Evolutionary conservation across 345 rosid genomes (phyloP).

Genomic region (Noccaea caerulescens): DNA sequence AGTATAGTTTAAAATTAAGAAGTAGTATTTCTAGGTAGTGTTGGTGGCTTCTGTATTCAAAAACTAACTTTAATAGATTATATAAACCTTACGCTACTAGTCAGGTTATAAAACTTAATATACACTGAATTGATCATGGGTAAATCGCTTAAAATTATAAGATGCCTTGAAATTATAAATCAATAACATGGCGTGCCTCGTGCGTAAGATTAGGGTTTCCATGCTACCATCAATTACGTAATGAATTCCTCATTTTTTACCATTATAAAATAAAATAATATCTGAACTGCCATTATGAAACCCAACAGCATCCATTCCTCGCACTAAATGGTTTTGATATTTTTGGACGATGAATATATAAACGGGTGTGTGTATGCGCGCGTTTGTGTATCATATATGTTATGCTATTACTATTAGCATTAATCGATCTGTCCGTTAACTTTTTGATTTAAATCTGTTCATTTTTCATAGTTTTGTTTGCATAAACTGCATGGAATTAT

Average conservation of each 20-base stretch:
- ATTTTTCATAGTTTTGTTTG: conserved; percentile 8
- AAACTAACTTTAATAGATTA: conserved; percentile 23
- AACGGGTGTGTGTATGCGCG: neutral
- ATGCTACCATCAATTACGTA: conserved; percentile 45
- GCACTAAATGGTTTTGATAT: conserved; percentile 37
- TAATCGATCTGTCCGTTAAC: neutral
- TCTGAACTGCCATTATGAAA: conserved; percentile 27
- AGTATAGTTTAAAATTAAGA: neutral
- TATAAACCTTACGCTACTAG: conserved; percentile 14
- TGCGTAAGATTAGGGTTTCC: conserved; percentile 45
- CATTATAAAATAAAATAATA: neutral
- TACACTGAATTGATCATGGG: neutral
- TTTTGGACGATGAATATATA: neutral
- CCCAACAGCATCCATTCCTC: conserved; percentile 34
- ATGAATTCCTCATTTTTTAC: conserved; percentile 24
- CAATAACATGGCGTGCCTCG: conserved; percentile 45
- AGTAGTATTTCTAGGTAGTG: conserved; percentile 12
- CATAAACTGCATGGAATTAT: neutral
- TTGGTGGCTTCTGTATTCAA: conserved; percentile 16
- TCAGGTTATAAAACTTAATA: conserved; percentile 3
- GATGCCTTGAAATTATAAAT: conserved; percentile 33
- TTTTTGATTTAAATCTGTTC: neutral
- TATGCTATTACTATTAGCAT: neutral
- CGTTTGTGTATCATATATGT: neutral
- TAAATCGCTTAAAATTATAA: neutral